phyloP scores from a whole-genome alignment of 176 grass and related monocot species.

The Olyra latifolia region DNA sequence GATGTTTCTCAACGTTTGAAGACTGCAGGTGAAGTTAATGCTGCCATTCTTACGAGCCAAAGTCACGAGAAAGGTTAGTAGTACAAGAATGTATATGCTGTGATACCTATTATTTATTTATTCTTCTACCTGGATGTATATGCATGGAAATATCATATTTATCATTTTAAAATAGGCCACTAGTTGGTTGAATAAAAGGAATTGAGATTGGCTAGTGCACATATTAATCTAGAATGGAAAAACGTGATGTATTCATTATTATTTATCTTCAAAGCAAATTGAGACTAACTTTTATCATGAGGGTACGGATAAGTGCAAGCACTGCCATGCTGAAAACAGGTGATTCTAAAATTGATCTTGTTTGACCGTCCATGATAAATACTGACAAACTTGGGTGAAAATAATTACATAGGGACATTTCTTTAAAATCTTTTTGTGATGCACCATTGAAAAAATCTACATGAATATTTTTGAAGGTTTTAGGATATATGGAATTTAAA shows the following conservation, averaged over 20 bases:
- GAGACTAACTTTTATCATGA: not conserved
- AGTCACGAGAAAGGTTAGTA: conserved; percentile 97
- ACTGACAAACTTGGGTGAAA: not conserved
- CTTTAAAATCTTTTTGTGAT: not conserved
- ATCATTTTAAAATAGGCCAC: not conserved
- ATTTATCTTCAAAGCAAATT: not conserved
- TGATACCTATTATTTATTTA: not conserved
- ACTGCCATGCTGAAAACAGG: not conserved
- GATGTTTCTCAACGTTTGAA: conserved; percentile 93
- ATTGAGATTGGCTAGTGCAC: not conserved
- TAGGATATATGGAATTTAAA: not conserved
- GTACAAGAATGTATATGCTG: not conserved
- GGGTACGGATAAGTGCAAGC: not conserved
- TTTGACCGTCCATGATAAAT: not conserved
- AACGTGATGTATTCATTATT: not conserved
- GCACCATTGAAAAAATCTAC: not conserved
- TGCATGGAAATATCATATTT: not conserved
- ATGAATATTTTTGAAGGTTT: not conserved
- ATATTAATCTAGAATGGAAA: not conserved
- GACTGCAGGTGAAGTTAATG: conserved; percentile 93
- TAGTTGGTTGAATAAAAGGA: not conserved
- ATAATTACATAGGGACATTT: not conserved
- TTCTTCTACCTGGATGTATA: not conserved
- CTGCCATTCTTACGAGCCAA: conserved; percentile 96
- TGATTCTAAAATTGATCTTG: not conserved